A percentile compares a stretch with the other conserved stretches of the same genome.
phyloP scores from a whole-genome alignment of 2,329 filamentous ascomycete species.

The Boeremia lycopersici region DNA sequence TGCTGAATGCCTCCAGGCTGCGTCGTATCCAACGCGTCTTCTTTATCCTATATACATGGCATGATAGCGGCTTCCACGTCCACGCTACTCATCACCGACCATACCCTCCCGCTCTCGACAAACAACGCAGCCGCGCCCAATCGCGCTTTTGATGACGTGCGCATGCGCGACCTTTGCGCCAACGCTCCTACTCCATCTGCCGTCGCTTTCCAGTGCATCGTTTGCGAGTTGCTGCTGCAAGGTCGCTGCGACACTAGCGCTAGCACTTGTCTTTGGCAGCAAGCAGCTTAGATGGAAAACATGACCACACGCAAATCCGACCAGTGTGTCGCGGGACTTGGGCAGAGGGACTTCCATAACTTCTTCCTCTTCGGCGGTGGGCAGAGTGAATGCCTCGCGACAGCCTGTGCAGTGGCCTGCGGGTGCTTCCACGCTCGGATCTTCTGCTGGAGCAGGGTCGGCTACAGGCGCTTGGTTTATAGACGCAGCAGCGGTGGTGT shows the following conservation, averaged over 20 bases:
- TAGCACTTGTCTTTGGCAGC: conserved; percentile 53
- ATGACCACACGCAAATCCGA: conserved; percentile 83
- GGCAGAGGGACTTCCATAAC: conserved; percentile 33
- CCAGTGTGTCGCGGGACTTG: conserved; percentile 64
- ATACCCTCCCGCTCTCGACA: conserved; percentile 35
- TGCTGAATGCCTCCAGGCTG: neutral
- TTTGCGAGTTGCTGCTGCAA: conserved; percentile 50
- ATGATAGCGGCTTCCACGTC: neutral
- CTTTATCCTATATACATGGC: neutral
- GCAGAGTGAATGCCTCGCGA: conserved; percentile 38
- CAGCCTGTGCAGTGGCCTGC: conserved; percentile 46
- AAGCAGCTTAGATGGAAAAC: conserved; percentile 80
- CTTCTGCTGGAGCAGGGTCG: conserved; percentile 30
- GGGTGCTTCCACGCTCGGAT: conserved; percentile 32
- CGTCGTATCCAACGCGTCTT: neutral
- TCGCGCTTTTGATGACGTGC: conserved; percentile 87
- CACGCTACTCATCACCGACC: conserved; percentile 5
- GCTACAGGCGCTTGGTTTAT: conserved; percentile 24
- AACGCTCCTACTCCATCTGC: conserved; percentile 66
- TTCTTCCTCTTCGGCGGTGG: conserved; percentile 39
- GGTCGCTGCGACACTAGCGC: conserved; percentile 51
- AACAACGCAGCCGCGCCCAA: conserved; percentile 51
- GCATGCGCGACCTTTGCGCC: conserved; percentile 63
- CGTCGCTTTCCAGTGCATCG: conserved; percentile 52
- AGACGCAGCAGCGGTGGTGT: conserved; percentile 28